Conservation (phyloP, 2,329 filamentous ascomycete genomes). For the Fusarium brevicatenulatum region DNA sequence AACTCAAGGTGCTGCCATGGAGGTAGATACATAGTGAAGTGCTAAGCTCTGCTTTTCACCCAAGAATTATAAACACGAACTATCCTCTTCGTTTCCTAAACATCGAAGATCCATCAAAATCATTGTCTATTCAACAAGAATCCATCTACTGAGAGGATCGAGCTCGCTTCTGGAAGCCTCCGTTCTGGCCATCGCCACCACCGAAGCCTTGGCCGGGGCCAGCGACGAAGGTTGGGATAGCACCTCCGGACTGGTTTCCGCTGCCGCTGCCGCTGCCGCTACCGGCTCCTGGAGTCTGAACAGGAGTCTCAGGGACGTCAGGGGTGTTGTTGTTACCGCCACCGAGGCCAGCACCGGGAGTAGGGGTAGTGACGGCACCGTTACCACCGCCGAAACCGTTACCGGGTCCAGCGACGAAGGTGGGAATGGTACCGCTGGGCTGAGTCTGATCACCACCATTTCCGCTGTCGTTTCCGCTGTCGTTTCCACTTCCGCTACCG, state of each 20-base stretch:
- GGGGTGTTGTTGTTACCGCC: slow-evolving; percentile 7
- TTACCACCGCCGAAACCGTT: slow-evolving; percentile 20
- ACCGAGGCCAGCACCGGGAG: slow-evolving; percentile 2
- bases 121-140: slow-evolving; percentile 8
- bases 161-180: slow-evolving; percentile 25
- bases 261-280: slow-evolving; percentile 1
- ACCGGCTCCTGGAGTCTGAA: slow-evolving; percentile 11
- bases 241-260: neutral
- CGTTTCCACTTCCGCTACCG: neutral
- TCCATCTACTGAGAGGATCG: slow-evolving; percentile 17
- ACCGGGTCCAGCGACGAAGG: slow-evolving; percentile 15
- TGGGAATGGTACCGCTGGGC: slow-evolving; percentile 3
- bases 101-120: slow-evolving; percentile 12
- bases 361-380: neutral
- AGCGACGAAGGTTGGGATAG: slow-evolving; percentile 29
- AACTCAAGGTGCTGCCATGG: slow-evolving; percentile 46
- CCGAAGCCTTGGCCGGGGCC: slow-evolving; percentile 26
- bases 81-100: slow-evolving; percentile 25
- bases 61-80: slow-evolving; percentile 38
- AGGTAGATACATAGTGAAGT: slow-evolving; percentile 47
- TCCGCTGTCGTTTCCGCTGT: neutral
- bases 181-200: slow-evolving; percentile 4
- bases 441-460: neutral
- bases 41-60: slow-evolving; percentile 41
- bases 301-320: neutral